Evolutionary conservation across 2,329 filamentous ascomycete species (phyloP).

Genomic region (Hymenoscyphus fructigenus): DNA sequence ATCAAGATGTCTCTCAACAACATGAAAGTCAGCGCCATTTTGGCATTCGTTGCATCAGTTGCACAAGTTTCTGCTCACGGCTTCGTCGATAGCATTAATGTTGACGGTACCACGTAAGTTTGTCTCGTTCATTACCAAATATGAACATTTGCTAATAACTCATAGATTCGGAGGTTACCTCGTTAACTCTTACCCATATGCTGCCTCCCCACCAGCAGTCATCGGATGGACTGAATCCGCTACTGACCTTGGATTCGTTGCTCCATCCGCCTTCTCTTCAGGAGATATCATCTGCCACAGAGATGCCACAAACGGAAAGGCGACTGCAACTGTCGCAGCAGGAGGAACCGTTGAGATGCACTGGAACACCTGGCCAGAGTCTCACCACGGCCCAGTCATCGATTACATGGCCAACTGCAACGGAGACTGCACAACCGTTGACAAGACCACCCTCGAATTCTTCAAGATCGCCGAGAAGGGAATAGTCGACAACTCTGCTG

Average conservation of each 20-base stretch:
- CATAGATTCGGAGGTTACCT: constrained; percentile 36
- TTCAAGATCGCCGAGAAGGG: constrained; percentile 45
- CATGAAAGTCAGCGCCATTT: constrained; percentile 17
- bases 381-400: constrained; percentile 42
- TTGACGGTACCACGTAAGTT: constrained; percentile 39
- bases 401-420: constrained; percentile 30
- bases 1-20: constrained; percentile 25
- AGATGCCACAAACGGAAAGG: constrained; percentile 41
- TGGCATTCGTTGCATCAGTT: constrained; percentile 36
- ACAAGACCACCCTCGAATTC: constrained; percentile 41
- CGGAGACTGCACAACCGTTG: constrained; percentile 40
- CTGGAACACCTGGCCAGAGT: constrained; percentile 51
- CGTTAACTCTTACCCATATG: constrained; percentile 23
- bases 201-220: constrained; percentile 26
- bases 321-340: constrained; percentile 43
- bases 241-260: constrained; percentile 48
- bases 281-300: constrained; percentile 52
- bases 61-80: constrained; percentile 47
- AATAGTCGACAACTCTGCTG: constrained; percentile 36
- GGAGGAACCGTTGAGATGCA: constrained; percentile 48
- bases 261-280: constrained; percentile 42
- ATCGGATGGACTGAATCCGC: constrained; percentile 45
- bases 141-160: neutral
- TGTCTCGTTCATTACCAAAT: neutral
- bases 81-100: constrained; percentile 43